phyloP scores from a whole-genome alignment of 805 yeast genomes.

The Lachancea sp. region DNA sequence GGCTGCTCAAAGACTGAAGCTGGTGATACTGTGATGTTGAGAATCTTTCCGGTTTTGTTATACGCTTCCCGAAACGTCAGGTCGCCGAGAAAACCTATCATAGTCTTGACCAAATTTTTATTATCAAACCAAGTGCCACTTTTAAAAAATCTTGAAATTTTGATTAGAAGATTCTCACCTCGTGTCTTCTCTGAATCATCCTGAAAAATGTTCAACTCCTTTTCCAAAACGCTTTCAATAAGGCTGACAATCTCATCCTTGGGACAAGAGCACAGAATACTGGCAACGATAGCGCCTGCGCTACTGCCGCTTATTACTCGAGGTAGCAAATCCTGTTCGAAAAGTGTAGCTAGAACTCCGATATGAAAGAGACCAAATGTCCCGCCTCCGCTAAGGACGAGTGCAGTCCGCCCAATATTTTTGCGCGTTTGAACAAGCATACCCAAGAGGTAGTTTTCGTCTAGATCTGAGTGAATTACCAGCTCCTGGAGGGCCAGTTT shows the following conservation, averaged over 20 bases:
- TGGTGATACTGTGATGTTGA: conserved; percentile 90
- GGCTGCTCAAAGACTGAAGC: conserved; percentile 91
- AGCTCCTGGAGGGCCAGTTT: conserved; percentile 37
- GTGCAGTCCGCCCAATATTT: conserved; percentile 89
- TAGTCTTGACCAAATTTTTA: conserved; percentile 60
- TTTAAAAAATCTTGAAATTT: conserved; percentile 58
- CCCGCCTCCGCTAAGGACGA: conserved; percentile 94
- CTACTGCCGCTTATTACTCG: conserved; percentile 88
- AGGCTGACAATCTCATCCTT: conserved; percentile 60
- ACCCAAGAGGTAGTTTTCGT: conserved; percentile 63
- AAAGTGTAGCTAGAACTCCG: conserved; percentile 78
- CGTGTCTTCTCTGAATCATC: conserved; percentile 45
- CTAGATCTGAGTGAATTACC: conserved; percentile 36
- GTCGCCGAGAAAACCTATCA: conserved; percentile 77
- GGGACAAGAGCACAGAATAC: conserved; percentile 74
- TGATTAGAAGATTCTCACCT: conserved; percentile 45
- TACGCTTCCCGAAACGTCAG: conserved; percentile 91
- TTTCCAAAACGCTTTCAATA: conserved; percentile 41
- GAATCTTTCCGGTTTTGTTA: conserved; percentile 86
- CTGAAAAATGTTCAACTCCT: conserved; percentile 50
- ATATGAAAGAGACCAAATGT: conserved; percentile 89
- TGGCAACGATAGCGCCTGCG: conserved; percentile 93
- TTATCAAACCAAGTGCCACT: conserved; percentile 89
- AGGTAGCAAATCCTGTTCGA: conserved; percentile 72
- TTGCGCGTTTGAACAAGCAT: conserved; percentile 82